Evolutionary conservation across 2,329 filamentous ascomycete species (phyloP).

Genomic region (Fusarium sp.): DNA sequence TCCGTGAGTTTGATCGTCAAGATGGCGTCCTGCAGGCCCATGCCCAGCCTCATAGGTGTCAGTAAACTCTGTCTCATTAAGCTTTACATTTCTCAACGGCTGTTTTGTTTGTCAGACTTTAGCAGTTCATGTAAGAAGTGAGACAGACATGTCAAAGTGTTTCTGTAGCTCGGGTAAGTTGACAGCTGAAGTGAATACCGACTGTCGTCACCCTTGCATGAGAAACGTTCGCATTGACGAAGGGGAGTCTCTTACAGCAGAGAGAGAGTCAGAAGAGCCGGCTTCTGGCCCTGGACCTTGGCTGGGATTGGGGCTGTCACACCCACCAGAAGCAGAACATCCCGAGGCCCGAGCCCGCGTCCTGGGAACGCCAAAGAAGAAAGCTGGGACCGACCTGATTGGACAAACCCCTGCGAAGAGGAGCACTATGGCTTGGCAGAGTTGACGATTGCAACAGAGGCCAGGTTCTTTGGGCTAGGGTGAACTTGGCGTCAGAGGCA

Average conservation of each 20-base stretch:
- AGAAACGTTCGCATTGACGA: slow-evolving; percentile 21
- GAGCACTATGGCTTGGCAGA: slow-evolving; percentile 14
- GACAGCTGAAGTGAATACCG: slow-evolving; percentile 9
- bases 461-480: slow-evolving; percentile 26
- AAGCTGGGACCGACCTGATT: slow-evolving; percentile 45
- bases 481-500: slow-evolving; percentile 24
- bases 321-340: slow-evolving; percentile 43
- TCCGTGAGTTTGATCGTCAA: slow-evolving; percentile 17
- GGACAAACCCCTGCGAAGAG: slow-evolving; percentile 18
- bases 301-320: slow-evolving; percentile 32
- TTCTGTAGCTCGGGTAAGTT: not conserved
- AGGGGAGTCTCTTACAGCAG: slow-evolving; percentile 14
- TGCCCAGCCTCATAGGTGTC: not conserved
- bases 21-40: slow-evolving; percentile 13
- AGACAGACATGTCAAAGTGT: not conserved
- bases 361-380: slow-evolving; percentile 42
- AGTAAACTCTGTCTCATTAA: not conserved
- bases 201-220: not conserved
- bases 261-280: not conserved
- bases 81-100: not conserved
- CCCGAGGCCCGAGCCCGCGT: slow-evolving; percentile 46
- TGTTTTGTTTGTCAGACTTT: not conserved
- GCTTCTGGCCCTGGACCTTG: not conserved
- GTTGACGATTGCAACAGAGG: slow-evolving; percentile 32
- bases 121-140: not conserved